These are phyloP conservation scores for Pythium brassicae DNA, from an alignment of 352 stramenopile species.

Conservation along the genomic window DNA sequence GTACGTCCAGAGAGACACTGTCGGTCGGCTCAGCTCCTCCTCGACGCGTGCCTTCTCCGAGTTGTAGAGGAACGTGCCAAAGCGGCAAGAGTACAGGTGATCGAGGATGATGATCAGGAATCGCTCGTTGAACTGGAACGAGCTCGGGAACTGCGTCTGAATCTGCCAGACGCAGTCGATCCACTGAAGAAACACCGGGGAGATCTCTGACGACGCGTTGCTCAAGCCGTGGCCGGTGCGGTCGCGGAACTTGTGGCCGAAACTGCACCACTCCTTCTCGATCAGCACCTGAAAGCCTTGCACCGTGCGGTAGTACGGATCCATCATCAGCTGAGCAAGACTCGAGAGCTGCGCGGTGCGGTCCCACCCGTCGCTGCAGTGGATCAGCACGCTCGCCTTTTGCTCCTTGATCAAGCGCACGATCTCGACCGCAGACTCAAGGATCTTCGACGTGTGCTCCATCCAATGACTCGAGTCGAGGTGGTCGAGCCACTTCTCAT, in stretches of 20 bases:
- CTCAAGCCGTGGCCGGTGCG: conserved; percentile 54
- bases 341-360: conserved; percentile 85
- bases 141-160: conserved; percentile 62
- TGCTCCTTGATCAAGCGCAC: conserved; percentile 73
- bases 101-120: conserved; percentile 81
- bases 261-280: conserved; percentile 89
- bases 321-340: conserved; percentile 84
- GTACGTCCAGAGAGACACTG: conserved; percentile 77
- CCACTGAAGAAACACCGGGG: conserved; percentile 95
- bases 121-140: conserved; percentile 85
- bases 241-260: conserved; percentile 88
- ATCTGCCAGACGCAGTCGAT: conserved; percentile 88
- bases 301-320: conserved; percentile 89
- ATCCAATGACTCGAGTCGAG: conserved; percentile 70
- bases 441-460: conserved; percentile 72
- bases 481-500: conserved; percentile 81
- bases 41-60: conserved; percentile 74
- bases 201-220: conserved; percentile 88
- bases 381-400: conserved; percentile 93
- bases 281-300: conserved; percentile 81
- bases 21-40: conserved; percentile 45
- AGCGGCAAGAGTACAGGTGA: conserved; percentile 77
- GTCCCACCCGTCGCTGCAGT: conserved; percentile 99
- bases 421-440: conserved; percentile 82
- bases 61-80: conserved; percentile 96